A percentile compares a stretch with the other conserved stretches of the same genome.
Evolutionary conservation across 2,329 filamentous ascomycete genomes (phyloP).

Genomic region (Madurella fahalii): DNA sequence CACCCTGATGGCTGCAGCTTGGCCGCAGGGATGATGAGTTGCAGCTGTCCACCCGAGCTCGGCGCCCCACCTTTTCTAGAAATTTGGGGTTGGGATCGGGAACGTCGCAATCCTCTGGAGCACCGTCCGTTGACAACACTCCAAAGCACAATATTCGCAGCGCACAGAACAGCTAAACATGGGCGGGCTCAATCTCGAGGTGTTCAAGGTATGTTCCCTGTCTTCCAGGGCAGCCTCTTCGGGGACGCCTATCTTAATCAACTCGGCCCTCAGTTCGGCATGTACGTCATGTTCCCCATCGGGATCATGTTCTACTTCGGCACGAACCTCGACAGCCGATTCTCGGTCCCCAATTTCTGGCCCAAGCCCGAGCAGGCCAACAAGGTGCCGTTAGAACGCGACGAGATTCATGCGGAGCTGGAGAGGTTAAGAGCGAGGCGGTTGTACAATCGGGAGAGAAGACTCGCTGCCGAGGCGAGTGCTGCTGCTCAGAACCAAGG

Average conservation of each 20-base stretch:
- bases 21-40: slow-evolving; percentile 4
- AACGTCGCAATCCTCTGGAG: too few species aligned
- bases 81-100: slow-evolving; percentile 3
- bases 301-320: slow-evolving; percentile 99
- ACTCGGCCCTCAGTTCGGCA: slow-evolving; percentile 67
- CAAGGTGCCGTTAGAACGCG: slow-evolving; percentile 68
- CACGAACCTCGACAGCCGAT: slow-evolving; percentile 91
- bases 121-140: not conserved
- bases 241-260: slow-evolving; percentile 3
- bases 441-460: slow-evolving; percentile 73
- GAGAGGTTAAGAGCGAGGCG: slow-evolving; percentile 61
- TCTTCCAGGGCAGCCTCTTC: slow-evolving; percentile 1
- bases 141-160: not conserved
- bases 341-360: slow-evolving; percentile 90
- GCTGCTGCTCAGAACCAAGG: slow-evolving; percentile 27
- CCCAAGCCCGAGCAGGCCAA: slow-evolving; percentile 75
- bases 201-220: slow-evolving; percentile 71
- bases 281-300: slow-evolving; percentile 98
- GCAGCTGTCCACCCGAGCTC: not conserved
- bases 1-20: slow-evolving; percentile 13
- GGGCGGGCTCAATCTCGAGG: slow-evolving; percentile 85
- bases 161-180: slow-evolving; percentile 39
- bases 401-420: slow-evolving; percentile 80
- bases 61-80: slow-evolving; percentile 13
- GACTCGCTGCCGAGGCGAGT: slow-evolving; percentile 39